phyloP scores from a whole-genome alignment of 1,284 basidiomycete species.

The Sanguinoderma infundibulare region DNA sequence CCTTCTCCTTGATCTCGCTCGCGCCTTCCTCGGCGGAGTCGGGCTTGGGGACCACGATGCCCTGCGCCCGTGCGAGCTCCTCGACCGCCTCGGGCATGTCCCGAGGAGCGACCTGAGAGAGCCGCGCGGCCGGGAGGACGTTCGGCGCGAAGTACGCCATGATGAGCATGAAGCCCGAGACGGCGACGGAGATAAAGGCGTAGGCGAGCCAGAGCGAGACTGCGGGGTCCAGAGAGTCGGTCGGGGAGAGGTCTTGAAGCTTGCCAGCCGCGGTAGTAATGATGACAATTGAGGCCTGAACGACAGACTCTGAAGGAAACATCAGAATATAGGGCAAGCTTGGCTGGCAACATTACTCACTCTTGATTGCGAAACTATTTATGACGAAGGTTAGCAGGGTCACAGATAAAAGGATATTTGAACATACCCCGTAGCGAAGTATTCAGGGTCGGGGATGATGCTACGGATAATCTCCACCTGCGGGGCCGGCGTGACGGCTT shows the following conservation, averaged over 20 bases:
- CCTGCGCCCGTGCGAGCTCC: slow-evolving; percentile 33
- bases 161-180: slow-evolving; percentile 43
- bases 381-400: neutral
- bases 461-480: slow-evolving; percentile 50
- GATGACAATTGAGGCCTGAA: slow-evolving; percentile 50
- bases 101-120: slow-evolving; percentile 44
- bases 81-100: slow-evolving; percentile 38
- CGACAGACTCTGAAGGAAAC: slow-evolving; percentile 39
- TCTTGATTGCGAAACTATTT: slow-evolving; percentile 46
- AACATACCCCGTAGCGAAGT: slow-evolving; percentile 46
- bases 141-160: slow-evolving; percentile 36
- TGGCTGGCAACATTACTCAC: slow-evolving; percentile 26
- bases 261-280: slow-evolving; percentile 49
- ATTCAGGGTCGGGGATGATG: slow-evolving; percentile 45
- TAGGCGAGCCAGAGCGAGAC: slow-evolving; percentile 49
- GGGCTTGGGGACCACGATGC: slow-evolving; percentile 27
- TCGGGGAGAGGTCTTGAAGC: slow-evolving; percentile 44
- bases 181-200: slow-evolving; percentile 42
- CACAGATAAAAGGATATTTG: neutral
- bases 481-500: slow-evolving; percentile 47
- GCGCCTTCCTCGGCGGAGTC: slow-evolving; percentile 27
- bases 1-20: slow-evolving; percentile 30
- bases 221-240: slow-evolving; percentile 44
- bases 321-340: neutral
- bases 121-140: slow-evolving; percentile 44